A percentile compares a stretch with the other conserved stretches of the same genome.
phyloP scores from a whole-genome alignment of 78 protist species.

The Capsaspora owczarzaki region DNA sequence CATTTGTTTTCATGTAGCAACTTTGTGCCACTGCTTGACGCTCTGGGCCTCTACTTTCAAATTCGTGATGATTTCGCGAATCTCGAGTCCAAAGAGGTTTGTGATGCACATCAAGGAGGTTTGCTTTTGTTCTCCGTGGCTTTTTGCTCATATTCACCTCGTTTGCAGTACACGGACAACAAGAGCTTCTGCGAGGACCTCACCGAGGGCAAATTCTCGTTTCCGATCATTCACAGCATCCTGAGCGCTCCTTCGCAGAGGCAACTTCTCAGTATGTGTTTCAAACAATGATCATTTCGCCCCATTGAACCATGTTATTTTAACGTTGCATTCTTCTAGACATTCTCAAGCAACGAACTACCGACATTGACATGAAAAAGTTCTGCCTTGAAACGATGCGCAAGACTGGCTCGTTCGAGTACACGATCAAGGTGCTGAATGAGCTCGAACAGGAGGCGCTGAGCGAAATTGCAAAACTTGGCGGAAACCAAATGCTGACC shows the following conservation, averaged over 20 bases:
- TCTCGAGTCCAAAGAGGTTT: conserved; percentile 45
- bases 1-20: too few species aligned
- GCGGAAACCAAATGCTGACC: not conserved
- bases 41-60: conserved; percentile 75
- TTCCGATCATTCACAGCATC: conserved; percentile 69
- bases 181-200: conserved; percentile 74
- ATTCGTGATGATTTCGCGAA: conserved; percentile 87
- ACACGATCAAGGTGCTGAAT: conserved; percentile 1
- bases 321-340: not conserved
- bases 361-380: conserved; percentile 37
- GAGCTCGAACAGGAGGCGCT: not conserved
- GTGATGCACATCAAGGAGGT: not conserved
- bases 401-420: conserved; percentile 48
- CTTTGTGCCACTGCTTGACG: conserved; percentile 52
- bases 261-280: conserved; percentile 22
- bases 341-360: conserved; percentile 61
- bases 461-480: conserved; percentile 1
- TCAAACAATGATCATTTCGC: not conserved
- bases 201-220: conserved; percentile 91
- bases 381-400: conserved; percentile 45
- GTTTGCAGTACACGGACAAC: conserved; percentile 26
- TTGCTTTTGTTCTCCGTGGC: too few species aligned
- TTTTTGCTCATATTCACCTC: not conserved
- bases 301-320: not conserved
- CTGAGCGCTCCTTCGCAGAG: conserved; percentile 17